Conservation (phyloP, 2,329 filamentous ascomycete genomes). For the Fusarium burgessii region DNA sequence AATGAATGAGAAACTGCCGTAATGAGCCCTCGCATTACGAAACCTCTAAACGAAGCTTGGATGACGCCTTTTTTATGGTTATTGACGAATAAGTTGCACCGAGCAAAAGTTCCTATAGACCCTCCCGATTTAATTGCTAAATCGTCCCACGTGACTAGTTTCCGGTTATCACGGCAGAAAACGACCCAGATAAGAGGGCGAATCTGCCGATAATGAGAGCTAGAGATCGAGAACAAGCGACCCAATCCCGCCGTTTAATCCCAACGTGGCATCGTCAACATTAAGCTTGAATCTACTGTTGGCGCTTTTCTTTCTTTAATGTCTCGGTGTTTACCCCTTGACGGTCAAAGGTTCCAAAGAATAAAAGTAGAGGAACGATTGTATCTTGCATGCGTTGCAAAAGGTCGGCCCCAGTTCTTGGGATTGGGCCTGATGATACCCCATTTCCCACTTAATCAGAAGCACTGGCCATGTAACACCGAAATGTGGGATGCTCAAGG, state of each 20-base stretch:
- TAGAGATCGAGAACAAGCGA: background rate
- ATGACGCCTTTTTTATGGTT: constrained; percentile 17
- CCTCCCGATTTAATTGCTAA: constrained; percentile 2
- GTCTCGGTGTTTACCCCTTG: constrained; percentile 1
- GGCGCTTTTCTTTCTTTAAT: background rate
- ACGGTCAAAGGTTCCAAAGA: background rate
- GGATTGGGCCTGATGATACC: background rate
- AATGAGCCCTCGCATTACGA: too few species aligned
- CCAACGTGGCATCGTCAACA: background rate
- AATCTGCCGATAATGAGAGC: background rate
- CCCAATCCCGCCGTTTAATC: background rate
- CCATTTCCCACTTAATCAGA: background rate
- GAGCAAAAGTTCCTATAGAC: constrained; percentile 25
- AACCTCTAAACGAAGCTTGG: background rate
- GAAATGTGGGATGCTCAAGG: background rate
- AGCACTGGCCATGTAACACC: background rate
- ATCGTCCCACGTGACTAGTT: constrained; percentile 4
- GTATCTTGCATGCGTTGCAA: background rate
- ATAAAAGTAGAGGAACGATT: background rate
- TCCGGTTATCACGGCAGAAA: constrained; percentile 23
- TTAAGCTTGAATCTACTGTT: constrained; percentile 17
- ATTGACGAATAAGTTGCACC: constrained; percentile 9
- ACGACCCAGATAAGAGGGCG: constrained; percentile 7
- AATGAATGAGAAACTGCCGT: background rate
- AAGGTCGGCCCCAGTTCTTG: background rate